These are phyloP conservation scores for Chloris gayana DNA, from an alignment of 176 grass and related monocot species.

Conservation along the genomic window DNA sequence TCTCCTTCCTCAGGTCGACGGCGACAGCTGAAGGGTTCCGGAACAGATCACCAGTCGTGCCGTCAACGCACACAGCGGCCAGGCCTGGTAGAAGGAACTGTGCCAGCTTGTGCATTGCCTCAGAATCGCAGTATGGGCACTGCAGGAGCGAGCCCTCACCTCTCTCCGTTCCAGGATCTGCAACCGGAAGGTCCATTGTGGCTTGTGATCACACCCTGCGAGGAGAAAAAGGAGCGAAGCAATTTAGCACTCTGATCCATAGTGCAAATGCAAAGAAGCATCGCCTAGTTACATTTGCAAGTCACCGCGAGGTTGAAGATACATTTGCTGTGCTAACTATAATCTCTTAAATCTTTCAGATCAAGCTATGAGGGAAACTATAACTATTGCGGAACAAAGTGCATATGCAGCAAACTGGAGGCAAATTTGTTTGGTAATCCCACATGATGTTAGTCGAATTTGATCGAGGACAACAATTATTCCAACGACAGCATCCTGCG, in stretches of 20 bases:
- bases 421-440: neutral
- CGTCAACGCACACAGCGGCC: constrained; percentile 67
- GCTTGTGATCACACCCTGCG: constrained; percentile 34
- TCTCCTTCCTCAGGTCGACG: constrained; percentile 67
- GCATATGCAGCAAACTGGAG: neutral
- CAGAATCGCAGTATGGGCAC: constrained; percentile 66
- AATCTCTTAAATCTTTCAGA: neutral
- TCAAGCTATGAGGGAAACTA: neutral
- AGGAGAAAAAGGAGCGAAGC: neutral
- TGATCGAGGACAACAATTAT: neutral
- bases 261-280: neutral
- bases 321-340: neutral
- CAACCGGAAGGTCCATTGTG: constrained; percentile 67
- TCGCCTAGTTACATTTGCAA: neutral
- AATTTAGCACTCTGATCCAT: neutral
- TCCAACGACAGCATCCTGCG: neutral
- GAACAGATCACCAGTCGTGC: constrained; percentile 72
- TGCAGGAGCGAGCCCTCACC: constrained; percentile 43
- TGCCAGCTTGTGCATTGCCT: constrained; percentile 73
- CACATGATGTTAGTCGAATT: neutral
- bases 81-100: constrained; percentile 73
- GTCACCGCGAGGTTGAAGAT: neutral
- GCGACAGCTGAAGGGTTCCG: constrained; percentile 56
- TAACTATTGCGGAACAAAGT: neutral
- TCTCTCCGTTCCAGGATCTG: constrained; percentile 51